Conservation (phyloP, 202 grass and related monocot species). For the Eragrostis tef region DNA sequence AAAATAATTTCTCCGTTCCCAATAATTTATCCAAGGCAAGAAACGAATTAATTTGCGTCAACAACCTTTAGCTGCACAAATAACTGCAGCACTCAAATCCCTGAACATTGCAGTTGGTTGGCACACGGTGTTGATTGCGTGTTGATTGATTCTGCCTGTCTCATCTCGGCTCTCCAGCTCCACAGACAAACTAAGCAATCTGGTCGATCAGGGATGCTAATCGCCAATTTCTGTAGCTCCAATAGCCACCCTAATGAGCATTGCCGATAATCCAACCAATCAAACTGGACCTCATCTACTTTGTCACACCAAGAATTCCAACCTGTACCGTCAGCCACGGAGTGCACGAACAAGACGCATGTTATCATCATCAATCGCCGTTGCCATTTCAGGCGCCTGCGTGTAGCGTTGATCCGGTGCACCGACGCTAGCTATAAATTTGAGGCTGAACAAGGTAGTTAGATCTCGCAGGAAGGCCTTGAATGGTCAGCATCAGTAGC, state of each 20-base stretch:
- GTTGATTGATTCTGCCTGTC: not conserved
- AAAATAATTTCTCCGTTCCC: not conserved
- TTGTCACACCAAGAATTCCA: constrained; percentile 11
- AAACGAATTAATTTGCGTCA: constrained; percentile 9
- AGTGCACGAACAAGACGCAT: not conserved
- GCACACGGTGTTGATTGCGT: not conserved
- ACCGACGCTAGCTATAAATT: constrained; percentile 60
- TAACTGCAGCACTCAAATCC: not conserved
- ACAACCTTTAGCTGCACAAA: constrained; percentile 12
- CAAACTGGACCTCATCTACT: not conserved
- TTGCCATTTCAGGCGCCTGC: not conserved
- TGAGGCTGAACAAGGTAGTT: constrained; percentile 42
- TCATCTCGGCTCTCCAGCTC: not conserved
- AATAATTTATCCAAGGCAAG: not conserved
- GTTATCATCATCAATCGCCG: not conserved
- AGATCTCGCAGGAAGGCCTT: constrained; percentile 50
- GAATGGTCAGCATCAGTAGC: constrained; percentile 51
- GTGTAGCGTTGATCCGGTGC: not conserved
- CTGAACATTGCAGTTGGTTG: constrained; percentile 11
- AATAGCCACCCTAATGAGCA: not conserved
- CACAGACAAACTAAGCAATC: not conserved
- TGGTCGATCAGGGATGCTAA: not conserved
- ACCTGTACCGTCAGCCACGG: not conserved
- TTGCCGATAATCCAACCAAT: not conserved
- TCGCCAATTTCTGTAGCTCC: not conserved